Evolutionary conservation across 169 alveolate genomes (phyloP), one percentile per base, ranked within the genome.

Genomic region (Plasmodium blacklocki): DNA sequence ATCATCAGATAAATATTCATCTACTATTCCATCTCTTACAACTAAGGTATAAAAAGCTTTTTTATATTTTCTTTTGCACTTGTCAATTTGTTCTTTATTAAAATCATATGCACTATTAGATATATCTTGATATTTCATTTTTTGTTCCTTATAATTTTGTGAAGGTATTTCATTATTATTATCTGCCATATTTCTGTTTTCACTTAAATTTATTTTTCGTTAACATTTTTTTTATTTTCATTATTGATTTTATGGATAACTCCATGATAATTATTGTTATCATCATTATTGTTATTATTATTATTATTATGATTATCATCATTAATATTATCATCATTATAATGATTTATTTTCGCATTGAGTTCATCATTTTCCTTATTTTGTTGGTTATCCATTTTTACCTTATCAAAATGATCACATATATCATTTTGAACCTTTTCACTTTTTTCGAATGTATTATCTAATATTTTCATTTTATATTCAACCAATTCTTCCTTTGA

Each of bases 21-120:
- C 89, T 39, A 78, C 76, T 47, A 78, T 78, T 50, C 89, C 89
- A 60, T 78, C 89, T 47, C 89, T 52, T 29, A 78, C 89, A 23
- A 78, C 89, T 50, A 78, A 29, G 2, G 89, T 78, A 60, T 78
- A 78, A 45, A 78, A 78, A 29, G 89, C 89, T 4, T 56, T 32
- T 52, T 73, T 52, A 11, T 54, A 45, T 32, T 73, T 14, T 7
- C 39, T 26, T 78, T 78, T 78, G 50, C 66, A 52, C 39, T 64
- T 45, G 23, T 29, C 43, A 64, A 56, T 29, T 23, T 64, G 49
- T 54, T 49, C 18, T 15, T 73, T 43, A 14, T 73, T 21, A 23
- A 19, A 2, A 7, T 39, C 4, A 58, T 47, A 49, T 49, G 62
- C 18, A 52, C 5, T 71, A 26, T 4, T 26, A n/a, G 43, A 12